Percentiles rank a stretch among this genome's conserved stretches.
These are phyloP conservation scores for Trichosporon inkin DNA, from an alignment of 1,284 basidiomycete species.

Conservation along the genomic window DNA sequence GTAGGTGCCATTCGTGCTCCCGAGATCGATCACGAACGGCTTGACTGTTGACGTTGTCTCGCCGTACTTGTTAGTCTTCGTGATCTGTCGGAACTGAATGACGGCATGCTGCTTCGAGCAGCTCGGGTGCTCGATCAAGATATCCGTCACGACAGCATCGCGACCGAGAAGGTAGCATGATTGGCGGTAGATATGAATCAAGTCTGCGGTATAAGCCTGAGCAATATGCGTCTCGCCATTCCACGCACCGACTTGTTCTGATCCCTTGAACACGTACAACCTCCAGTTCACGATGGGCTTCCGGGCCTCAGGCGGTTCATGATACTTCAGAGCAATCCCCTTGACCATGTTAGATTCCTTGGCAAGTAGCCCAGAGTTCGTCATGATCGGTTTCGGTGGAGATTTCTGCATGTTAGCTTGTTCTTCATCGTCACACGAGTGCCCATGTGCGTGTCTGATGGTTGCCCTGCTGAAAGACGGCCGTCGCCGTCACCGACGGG, in stretches of 20 bases:
- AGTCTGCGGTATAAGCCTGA: conserved; percentile 56
- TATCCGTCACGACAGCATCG: conserved; percentile 78
- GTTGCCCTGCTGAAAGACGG: background rate
- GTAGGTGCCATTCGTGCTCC: conserved; percentile 89
- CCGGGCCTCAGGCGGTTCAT: conserved; percentile 95
- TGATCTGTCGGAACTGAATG: conserved; percentile 85
- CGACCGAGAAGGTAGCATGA: conserved; percentile 91
- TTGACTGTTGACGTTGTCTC: conserved; percentile 70
- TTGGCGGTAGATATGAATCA: conserved; percentile 85
- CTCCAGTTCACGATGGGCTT: conserved; percentile 88
- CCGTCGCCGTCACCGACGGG: background rate
- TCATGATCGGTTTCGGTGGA: conserved; percentile 70
- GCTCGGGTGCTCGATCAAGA: conserved; percentile 89
- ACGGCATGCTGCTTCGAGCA: conserved; percentile 98
- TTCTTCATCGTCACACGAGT: background rate
- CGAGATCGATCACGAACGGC: conserved; percentile 95
- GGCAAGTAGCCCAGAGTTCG: conserved; percentile 80
- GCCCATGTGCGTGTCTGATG: background rate
- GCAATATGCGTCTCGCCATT: background rate
- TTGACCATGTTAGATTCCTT: conserved; percentile 88
- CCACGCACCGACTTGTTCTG: conserved; percentile 79
- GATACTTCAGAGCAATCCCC: conserved; percentile 91
- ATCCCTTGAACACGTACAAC: conserved; percentile 94
- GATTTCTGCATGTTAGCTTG: conserved; percentile 1
- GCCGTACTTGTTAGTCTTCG: conserved; percentile 84